phyloP scores from a whole-genome alignment of 208 protist species.

The Acanthamoeba polyphaga region DNA sequence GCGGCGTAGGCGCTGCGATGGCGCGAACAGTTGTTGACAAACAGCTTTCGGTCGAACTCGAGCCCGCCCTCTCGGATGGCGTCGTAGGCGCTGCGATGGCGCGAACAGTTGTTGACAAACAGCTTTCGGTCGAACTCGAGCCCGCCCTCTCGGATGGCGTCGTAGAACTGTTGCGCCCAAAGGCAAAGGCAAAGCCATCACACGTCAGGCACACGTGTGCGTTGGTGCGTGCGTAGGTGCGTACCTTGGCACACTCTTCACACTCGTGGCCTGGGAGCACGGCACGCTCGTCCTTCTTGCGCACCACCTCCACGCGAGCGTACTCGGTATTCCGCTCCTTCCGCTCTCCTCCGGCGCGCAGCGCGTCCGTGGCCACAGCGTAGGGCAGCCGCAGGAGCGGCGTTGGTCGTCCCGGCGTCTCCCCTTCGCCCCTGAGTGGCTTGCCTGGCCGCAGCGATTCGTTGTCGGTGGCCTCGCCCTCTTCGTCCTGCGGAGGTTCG shows the following conservation, averaged over 20 bases:
- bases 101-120: constrained; percentile 44
- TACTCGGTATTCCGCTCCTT: not conserved
- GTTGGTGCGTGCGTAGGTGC: not conserved
- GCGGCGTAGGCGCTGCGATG: constrained; percentile 47
- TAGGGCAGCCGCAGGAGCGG: not conserved
- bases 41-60: constrained; percentile 12
- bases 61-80: constrained; percentile 10
- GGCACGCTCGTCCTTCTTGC: constrained; percentile 63
- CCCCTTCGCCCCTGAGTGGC: not conserved
- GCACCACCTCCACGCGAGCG: constrained; percentile 54
- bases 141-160: constrained; percentile 23
- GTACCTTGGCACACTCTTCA: constrained; percentile 54
- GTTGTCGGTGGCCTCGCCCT: not conserved
- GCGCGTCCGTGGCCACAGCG: not conserved
- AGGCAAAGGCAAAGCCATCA: not conserved
- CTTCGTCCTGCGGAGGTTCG: not conserved
- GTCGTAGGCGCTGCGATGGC: constrained; percentile 28
- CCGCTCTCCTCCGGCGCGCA: not conserved
- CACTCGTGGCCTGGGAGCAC: constrained; percentile 52
- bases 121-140: constrained; percentile 11
- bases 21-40: constrained; percentile 43
- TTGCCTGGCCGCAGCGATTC: not conserved
- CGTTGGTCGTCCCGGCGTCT: not conserved
- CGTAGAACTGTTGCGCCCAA: constrained; percentile 1
- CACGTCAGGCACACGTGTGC: not conserved